phyloP scores from a whole-genome alignment of 345 rosid species.

The Pugionium cornutum region DNA sequence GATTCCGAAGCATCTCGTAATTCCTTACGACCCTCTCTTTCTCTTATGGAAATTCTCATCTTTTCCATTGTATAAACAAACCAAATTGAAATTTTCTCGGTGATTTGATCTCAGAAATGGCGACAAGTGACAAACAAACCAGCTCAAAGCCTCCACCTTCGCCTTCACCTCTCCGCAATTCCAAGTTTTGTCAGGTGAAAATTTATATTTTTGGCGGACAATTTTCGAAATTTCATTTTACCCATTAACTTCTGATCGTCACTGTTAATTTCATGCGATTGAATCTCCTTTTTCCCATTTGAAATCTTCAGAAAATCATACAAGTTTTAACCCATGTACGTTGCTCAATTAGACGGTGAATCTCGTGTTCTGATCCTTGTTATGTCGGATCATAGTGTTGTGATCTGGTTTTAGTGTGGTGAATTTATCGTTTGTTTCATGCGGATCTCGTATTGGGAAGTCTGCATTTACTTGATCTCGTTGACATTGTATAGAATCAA shows the following conservation, averaged over 20 bases:
- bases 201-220: neutral
- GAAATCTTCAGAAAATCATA: neutral
- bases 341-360: neutral
- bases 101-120: slow-evolving; percentile 57
- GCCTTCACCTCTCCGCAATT: slow-evolving; percentile 58
- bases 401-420: neutral
- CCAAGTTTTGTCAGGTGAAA: slow-evolving; percentile 66
- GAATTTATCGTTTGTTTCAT: neutral
- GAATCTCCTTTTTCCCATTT: slow-evolving; percentile 3
- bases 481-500: slow-evolving; percentile 10
- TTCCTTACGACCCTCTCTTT: no score
- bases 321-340: neutral
- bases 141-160: slow-evolving; percentile 77
- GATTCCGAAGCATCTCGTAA: neutral
- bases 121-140: slow-evolving; percentile 47
- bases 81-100: no score
- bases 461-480: neutral
- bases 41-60: no score
- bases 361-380: slow-evolving; percentile 31
- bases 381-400: neutral
- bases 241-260: slow-evolving; percentile 3
- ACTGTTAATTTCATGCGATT: slow-evolving; percentile 7
- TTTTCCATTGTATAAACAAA: neutral
- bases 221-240: neutral
- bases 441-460: neutral